A percentile compares a stretch with the other conserved stretches of the same genome.
Evolutionary conservation across 345 rosid species (phyloP).

Genomic region (Salix exigua): DNA sequence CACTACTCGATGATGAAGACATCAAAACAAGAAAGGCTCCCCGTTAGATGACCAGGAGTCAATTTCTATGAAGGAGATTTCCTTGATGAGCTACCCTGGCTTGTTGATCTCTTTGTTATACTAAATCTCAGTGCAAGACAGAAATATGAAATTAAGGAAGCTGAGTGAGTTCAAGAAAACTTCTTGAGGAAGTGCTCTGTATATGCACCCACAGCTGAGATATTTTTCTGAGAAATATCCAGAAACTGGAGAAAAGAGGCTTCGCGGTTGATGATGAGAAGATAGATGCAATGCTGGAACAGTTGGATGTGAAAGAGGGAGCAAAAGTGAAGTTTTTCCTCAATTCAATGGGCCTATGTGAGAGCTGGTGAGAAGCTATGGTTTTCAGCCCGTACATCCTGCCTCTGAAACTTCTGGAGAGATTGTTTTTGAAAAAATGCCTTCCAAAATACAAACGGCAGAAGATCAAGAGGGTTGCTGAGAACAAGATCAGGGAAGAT

Average conservation of each 20-base stretch:
- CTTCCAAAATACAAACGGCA: too few species aligned
- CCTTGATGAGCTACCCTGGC: conserved; percentile 65
- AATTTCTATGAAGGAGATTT: conserved; percentile 76
- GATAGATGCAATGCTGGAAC: conserved; percentile 52
- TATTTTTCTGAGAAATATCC: conserved; percentile 28
- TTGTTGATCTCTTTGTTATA: conserved; percentile 55
- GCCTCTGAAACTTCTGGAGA: conserved; percentile 68
- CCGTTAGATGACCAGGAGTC: conserved; percentile 61
- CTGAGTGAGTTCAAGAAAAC: conserved; percentile 46
- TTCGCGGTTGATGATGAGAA: conserved; percentile 30
- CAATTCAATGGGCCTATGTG: conserved; percentile 54
- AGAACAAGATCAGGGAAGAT: too few species aligned
- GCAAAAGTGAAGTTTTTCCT: conserved; percentile 74
- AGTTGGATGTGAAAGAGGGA: conserved; percentile 54
- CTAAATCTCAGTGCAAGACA: conserved; percentile 50
- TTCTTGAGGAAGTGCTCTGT: conserved; percentile 50
- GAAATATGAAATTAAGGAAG: conserved; percentile 37
- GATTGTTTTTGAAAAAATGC: conserved; percentile 7
- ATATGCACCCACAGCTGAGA: conserved; percentile 58
- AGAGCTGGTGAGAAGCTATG: conserved; percentile 61
- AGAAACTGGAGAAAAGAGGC: background rate
- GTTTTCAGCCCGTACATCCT: conserved; percentile 75
- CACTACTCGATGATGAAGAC: conserved; percentile 41
- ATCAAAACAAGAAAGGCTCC: conserved; percentile 45
- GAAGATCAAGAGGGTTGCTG: too few species aligned